These are phyloP conservation scores for Claviceps fusiformis DNA, from an alignment of 2,329 filamentous ascomycete species.

Conservation along the genomic window DNA sequence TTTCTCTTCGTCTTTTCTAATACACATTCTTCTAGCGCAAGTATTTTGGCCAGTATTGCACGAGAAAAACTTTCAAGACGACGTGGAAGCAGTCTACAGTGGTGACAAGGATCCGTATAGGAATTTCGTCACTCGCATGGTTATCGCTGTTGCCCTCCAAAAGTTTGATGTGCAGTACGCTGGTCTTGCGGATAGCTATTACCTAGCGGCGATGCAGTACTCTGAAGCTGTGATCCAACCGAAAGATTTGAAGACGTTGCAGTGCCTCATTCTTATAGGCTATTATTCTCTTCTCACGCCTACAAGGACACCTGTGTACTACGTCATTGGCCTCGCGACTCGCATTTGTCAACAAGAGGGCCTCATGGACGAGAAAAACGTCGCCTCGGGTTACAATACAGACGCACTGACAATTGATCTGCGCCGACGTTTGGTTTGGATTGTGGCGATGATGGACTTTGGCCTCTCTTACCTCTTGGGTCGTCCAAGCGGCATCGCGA, in stretches of 20 bases:
- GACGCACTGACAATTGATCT: conserved; percentile 75
- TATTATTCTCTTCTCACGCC: conserved; percentile 90
- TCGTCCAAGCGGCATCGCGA: conserved; percentile 73
- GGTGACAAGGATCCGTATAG: conserved; percentile 67
- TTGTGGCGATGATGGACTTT: conserved; percentile 75
- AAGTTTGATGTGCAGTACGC: conserved; percentile 82
- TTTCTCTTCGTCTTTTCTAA: neutral
- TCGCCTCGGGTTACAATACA: conserved; percentile 47
- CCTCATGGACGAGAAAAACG: conserved; percentile 77
- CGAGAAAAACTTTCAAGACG: conserved; percentile 61
- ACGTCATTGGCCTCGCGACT: conserved; percentile 77
- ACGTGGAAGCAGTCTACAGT: conserved; percentile 69
- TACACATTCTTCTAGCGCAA: conserved; percentile 45
- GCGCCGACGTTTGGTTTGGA: conserved; percentile 80
- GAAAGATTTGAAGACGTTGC: conserved; percentile 83
- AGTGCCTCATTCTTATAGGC: conserved; percentile 76
- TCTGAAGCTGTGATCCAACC: conserved; percentile 71
- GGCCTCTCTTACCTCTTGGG: conserved; percentile 81
- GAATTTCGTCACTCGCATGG: conserved; percentile 80
- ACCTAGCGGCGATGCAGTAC: conserved; percentile 73
- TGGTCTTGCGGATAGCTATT: conserved; percentile 90
- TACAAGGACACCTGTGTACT: conserved; percentile 84
- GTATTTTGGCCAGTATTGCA: conserved; percentile 79
- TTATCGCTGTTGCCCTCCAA: conserved; percentile 88
- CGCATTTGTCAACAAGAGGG: conserved; percentile 82